Percentiles rank a stretch among this genome's conserved stretches.
phyloP scores from a whole-genome alignment of 768 basidiomycete genomes.

The Lactarius evosmus region DNA sequence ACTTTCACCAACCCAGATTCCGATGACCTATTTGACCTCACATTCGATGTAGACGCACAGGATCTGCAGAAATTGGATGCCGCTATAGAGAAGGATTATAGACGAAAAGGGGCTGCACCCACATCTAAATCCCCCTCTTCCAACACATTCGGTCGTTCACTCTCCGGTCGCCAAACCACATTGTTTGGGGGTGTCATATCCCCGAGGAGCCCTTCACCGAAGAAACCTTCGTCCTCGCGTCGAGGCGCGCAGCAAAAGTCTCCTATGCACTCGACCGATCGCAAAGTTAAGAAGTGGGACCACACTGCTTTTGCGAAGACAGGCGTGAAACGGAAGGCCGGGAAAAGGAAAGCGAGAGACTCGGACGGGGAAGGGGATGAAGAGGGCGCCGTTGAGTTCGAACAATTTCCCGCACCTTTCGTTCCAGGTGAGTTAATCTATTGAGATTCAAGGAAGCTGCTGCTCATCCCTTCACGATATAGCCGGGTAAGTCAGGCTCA shows the following conservation, averaged over 20 bases:
- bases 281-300: slow-evolving; percentile 86
- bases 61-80: slow-evolving; percentile 55
- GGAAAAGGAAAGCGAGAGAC: slow-evolving; percentile 50
- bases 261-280: slow-evolving; percentile 43
- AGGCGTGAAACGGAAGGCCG: slow-evolving; percentile 53
- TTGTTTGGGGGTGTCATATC: slow-evolving; percentile 60
- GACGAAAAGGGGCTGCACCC: slow-evolving; percentile 37
- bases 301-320: slow-evolving; percentile 83
- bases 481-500: slow-evolving; percentile 25
- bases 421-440: slow-evolving; percentile 48
- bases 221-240: slow-evolving; percentile 7
- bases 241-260: slow-evolving; percentile 17
- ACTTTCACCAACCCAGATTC: slow-evolving; percentile 41
- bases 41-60: slow-evolving; percentile 52
- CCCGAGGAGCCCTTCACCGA: slow-evolving; percentile 34
- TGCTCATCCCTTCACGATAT: background rate
- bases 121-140: slow-evolving; percentile 38
- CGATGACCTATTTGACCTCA: slow-evolving; percentile 37
- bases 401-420: slow-evolving; percentile 77
- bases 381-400: slow-evolving; percentile 44
- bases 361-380: slow-evolving; percentile 41
- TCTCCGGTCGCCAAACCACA: slow-evolving; percentile 57
- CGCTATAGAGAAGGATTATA: slow-evolving; percentile 48
- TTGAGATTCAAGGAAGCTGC: background rate
- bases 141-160: slow-evolving; percentile 28